A percentile compares a stretch with the other conserved stretches of the same genome.
Conservation (phyloP, 768 basidiomycete species). For the Dendrothele bispora region DNA sequence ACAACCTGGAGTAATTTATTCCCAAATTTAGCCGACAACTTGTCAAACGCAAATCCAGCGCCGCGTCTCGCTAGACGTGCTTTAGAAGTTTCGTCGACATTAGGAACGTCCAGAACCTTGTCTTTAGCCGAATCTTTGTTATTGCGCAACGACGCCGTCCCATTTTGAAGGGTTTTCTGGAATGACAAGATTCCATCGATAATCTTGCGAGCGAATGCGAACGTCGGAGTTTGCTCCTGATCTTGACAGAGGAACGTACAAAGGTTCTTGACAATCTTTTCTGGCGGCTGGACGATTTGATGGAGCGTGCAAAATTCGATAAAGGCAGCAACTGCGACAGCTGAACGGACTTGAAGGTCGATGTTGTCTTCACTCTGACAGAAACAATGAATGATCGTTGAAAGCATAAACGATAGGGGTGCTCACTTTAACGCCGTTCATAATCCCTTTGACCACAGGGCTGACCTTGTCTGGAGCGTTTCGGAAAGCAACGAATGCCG, state of each 20-base stretch:
- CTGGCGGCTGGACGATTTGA: conserved; percentile 79
- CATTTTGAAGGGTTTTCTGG: conserved; percentile 37
- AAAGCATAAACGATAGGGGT: background rate
- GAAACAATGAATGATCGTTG: conserved; percentile 7
- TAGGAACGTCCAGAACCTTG: conserved; percentile 41
- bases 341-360: conserved; percentile 87
- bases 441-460: conserved; percentile 94
- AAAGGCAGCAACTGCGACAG: conserved; percentile 83
- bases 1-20: conserved; percentile 68
- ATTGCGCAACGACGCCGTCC: conserved; percentile 14
- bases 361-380: conserved; percentile 81
- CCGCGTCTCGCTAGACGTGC: conserved; percentile 81
- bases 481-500: conserved; percentile 85
- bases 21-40: conserved; percentile 79
- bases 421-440: conserved; percentile 94
- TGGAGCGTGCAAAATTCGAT: conserved; percentile 79
- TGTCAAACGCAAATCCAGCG: conserved; percentile 77
- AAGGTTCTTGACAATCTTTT: conserved; percentile 96
- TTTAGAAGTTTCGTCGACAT: conserved; percentile 57
- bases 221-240: conserved; percentile 84
- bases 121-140: conserved; percentile 38
- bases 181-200: conserved; percentile 80
- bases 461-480: conserved; percentile 91
- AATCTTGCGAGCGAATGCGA: conserved; percentile 62
- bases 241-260: conserved; percentile 97